Percentiles rank a stretch among this genome's conserved stretches.
These are phyloP conservation scores for Podospora comata DNA, from an alignment of 495 filamentous ascomycete genomes.

Conservation along the genomic window DNA sequence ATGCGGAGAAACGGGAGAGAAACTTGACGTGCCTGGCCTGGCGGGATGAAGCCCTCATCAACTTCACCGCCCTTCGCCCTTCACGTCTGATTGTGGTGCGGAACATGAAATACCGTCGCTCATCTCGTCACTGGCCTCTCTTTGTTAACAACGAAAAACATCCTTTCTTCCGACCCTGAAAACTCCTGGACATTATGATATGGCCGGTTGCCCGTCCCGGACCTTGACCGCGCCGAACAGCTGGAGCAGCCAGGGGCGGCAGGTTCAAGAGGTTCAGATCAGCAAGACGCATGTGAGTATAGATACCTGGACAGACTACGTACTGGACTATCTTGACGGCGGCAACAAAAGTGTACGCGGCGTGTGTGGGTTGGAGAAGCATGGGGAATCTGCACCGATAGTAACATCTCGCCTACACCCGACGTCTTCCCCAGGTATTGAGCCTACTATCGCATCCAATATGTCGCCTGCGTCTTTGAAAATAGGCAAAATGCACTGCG, in stretches of 20 bases:
- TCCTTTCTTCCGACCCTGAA: background rate
- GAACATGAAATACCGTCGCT: constrained; percentile 24
- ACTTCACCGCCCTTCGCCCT: constrained; percentile 11
- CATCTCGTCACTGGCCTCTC: constrained; percentile 14
- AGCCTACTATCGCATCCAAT: constrained; percentile 30
- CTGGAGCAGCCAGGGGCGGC: background rate
- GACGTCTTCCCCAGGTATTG: constrained; percentile 19
- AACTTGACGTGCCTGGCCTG: background rate
- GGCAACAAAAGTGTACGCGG: background rate
- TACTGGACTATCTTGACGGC: background rate
- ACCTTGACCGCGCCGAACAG: background rate
- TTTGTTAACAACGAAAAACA: background rate
- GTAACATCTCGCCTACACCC: constrained; percentile 20
- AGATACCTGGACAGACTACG: background rate
- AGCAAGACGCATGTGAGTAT: background rate
- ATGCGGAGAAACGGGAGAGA: constrained; percentile 12
- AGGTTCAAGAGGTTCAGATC: background rate
- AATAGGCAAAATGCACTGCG: constrained; percentile 30
- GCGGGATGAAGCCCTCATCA: constrained; percentile 13
- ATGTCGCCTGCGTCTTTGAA: constrained; percentile 14
- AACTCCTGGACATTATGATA: background rate
- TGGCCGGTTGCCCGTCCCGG: background rate
- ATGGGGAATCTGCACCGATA: constrained; percentile 15
- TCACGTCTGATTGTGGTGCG: constrained; percentile 16
- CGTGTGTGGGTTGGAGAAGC: background rate